Evolutionary conservation across 257 asterid species (phyloP).

Genomic region (Scutellaria minor): DNA sequence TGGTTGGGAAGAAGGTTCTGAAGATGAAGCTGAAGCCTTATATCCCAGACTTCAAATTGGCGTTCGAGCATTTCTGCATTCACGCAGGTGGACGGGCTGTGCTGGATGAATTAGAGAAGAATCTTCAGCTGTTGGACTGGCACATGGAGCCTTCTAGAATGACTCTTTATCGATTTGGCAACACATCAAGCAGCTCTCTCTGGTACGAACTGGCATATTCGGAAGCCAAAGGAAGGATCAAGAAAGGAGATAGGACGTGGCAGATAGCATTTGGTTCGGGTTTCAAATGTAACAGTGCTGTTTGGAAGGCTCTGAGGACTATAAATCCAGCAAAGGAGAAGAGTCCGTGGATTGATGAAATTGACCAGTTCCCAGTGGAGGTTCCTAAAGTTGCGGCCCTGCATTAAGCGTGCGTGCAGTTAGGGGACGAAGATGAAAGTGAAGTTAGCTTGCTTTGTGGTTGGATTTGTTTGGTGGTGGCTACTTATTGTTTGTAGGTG

Average conservation of each 20-base stretch:
- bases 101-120: constrained; percentile 76
- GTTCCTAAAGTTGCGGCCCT: constrained; percentile 46
- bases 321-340: constrained; percentile 55
- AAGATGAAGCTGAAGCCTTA: constrained; percentile 79
- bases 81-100: constrained; percentile 93
- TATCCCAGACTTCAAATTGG: constrained; percentile 79
- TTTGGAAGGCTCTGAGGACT: constrained; percentile 77
- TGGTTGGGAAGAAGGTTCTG: constrained; percentile 60
- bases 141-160: constrained; percentile 87
- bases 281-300: constrained; percentile 86
- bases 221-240: constrained; percentile 82
- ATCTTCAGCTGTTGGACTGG: constrained; percentile 72
- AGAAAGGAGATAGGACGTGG: constrained; percentile 83
- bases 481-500: constrained; percentile 27
- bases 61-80: constrained; percentile 85
- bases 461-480: constrained; percentile 17
- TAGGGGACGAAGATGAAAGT: background rate
- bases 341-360: constrained; percentile 51
- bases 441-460: constrained; percentile 9
- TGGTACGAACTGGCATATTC: constrained; percentile 76
- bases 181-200: constrained; percentile 85
- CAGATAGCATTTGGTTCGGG: constrained; percentile 92
- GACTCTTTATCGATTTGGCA: constrained; percentile 78
- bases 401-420: background rate
- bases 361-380: constrained; percentile 49